Conservation (phyloP, 306 rosid genomes). For the Betula pendula region DNA sequence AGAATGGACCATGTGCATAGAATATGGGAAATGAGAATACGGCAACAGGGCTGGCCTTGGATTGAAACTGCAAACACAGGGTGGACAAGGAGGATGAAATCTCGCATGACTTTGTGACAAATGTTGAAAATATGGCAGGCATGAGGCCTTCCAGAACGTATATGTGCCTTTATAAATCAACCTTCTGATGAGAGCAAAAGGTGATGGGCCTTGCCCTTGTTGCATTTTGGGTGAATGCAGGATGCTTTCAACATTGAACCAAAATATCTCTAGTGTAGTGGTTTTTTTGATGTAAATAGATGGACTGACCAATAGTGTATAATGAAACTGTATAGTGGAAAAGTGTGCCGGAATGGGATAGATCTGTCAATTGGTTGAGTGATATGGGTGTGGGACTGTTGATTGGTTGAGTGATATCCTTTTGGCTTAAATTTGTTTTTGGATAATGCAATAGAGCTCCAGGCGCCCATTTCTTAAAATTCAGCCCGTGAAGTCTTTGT, state of each 20-base stretch:
- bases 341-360: conserved; percentile 39
- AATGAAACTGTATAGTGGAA: conserved; percentile 64
- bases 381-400: conserved; percentile 20
- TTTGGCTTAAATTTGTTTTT: conserved; percentile 42
- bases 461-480: conserved; percentile 29
- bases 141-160: conserved; percentile 19
- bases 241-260: conserved; percentile 35
- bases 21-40: conserved; percentile 31
- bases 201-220: conserved; percentile 30
- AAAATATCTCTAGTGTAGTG: conserved; percentile 31
- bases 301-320: conserved; percentile 52
- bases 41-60: conserved; percentile 56
- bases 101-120: conserved; percentile 11
- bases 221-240: conserved; percentile 43
- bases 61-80: conserved; percentile 33
- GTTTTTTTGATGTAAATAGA: conserved; percentile 54
- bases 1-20: conserved; percentile 30
- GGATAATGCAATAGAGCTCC: conserved; percentile 47
- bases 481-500: too few species aligned
- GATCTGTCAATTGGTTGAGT: conserved; percentile 33
- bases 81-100: conserved; percentile 32
- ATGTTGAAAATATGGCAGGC: conserved; percentile 26
- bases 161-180: conserved; percentile 22
- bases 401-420: conserved; percentile 39
- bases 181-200: conserved; percentile 31